A percentile compares a stretch with the other conserved stretches of the same genome.
Conservation (phyloP, 2,329 filamentous ascomycete species). For the Mycosphaerella sp. region DNA sequence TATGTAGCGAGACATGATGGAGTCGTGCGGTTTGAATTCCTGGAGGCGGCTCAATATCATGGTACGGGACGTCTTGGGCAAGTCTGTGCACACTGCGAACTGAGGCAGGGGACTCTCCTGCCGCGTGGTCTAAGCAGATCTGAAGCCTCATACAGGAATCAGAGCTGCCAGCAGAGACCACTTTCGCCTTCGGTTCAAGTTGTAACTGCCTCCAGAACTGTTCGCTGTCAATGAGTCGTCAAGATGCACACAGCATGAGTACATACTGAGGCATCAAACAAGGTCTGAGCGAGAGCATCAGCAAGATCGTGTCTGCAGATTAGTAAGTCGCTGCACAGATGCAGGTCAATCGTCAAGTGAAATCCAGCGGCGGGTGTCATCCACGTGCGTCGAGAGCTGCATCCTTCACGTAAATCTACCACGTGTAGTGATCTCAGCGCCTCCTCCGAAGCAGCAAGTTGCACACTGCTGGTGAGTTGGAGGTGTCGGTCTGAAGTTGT, state of each 20-base stretch:
- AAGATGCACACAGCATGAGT: not conserved
- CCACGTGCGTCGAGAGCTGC: not conserved
- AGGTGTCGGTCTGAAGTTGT: slow-evolving; percentile 18
- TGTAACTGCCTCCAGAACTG: slow-evolving; percentile 23
- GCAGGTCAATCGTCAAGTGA: not conserved
- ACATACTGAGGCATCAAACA: slow-evolving; percentile 7
- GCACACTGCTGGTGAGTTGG: slow-evolving; percentile 17
- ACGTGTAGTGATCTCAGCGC: not conserved
- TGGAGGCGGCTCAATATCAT: slow-evolving; percentile 17
- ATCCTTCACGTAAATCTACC: not conserved
- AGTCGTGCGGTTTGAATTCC: slow-evolving; percentile 11
- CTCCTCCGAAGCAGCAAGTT: slow-evolving; percentile 21
- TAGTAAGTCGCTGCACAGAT: not conserved
- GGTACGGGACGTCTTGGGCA: slow-evolving; percentile 20
- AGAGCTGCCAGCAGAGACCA: slow-evolving; percentile 12
- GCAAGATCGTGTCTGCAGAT: not conserved
- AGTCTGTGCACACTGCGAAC: slow-evolving; percentile 20
- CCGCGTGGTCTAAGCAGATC: slow-evolving; percentile 24
- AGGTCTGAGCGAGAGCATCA: not conserved
- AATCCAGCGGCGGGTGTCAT: not conserved
- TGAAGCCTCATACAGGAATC: slow-evolving; percentile 5
- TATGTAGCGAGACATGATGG: slow-evolving; percentile 27
- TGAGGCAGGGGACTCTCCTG: not conserved
- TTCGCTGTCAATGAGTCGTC: not conserved
- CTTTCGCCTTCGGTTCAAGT: slow-evolving; percentile 10